Evolutionary conservation across 768 basidiomycete species (phyloP).

Genomic region (Rhizopogon vulgaris): DNA sequence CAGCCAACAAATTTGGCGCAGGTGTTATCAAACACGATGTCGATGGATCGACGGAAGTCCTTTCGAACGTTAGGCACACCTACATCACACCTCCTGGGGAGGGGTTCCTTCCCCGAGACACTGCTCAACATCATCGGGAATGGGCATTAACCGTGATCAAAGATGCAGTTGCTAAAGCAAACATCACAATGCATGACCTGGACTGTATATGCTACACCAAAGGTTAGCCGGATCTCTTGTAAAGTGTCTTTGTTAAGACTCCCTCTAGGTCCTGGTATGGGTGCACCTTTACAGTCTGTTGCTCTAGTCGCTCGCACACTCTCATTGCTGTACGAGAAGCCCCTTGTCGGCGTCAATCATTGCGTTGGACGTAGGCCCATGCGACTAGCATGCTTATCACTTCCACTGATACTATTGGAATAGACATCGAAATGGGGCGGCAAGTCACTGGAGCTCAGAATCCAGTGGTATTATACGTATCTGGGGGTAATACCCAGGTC

Average conservation of each 20-base stretch:
- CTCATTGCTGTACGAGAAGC: constrained; percentile 82
- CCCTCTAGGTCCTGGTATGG: constrained; percentile 92
- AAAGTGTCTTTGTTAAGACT: not conserved
- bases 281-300: constrained; percentile 92
- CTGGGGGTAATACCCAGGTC: constrained; percentile 98
- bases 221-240: constrained; percentile 44
- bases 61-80: constrained; percentile 95
- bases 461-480: constrained; percentile 96
- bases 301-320: constrained; percentile 90
- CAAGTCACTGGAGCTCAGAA: constrained; percentile 92
- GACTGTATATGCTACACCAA: constrained; percentile 98
- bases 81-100: constrained; percentile 98
- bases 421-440: constrained; percentile 99
- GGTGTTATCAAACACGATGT: constrained; percentile 83
- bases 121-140: constrained; percentile 91
- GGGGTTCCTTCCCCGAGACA: constrained; percentile 94
- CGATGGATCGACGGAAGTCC: constrained; percentile 66
- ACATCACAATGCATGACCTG: constrained; percentile 65
- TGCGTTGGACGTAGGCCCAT: constrained; percentile 84
- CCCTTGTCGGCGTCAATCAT: constrained; percentile 96
- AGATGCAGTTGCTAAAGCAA: constrained; percentile 65
- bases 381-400: not conserved
- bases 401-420: not conserved
- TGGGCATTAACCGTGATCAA: constrained; percentile 84
- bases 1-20: constrained; percentile 95